Evolutionary conservation across 1,139 yeast genomes (phyloP).

Genomic region (Yamadazyma epiphylla): DNA sequence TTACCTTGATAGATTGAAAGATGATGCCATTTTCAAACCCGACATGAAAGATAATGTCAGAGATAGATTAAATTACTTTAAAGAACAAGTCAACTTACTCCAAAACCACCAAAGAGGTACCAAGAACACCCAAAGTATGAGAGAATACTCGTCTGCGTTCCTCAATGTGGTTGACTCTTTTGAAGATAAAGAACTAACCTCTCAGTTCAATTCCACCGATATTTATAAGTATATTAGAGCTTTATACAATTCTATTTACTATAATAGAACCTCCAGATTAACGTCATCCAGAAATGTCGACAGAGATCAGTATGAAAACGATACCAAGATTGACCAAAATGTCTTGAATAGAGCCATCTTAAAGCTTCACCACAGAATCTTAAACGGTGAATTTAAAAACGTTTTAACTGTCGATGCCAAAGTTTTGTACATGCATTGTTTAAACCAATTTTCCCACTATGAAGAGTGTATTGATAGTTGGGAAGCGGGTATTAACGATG

Average conservation of each 20-base stretch:
- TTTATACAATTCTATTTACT: slow-evolving; percentile 25
- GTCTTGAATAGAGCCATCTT: slow-evolving; percentile 32
- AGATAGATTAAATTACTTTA: slow-evolving; percentile 23
- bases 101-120: slow-evolving; percentile 17
- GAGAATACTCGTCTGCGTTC: slow-evolving; percentile 20
- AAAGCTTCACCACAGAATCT: slow-evolving; percentile 28
- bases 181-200: slow-evolving; percentile 25
- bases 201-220: slow-evolving; percentile 21
- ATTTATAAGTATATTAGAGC: slow-evolving; percentile 23
- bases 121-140: slow-evolving; percentile 14
- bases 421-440: slow-evolving; percentile 24
- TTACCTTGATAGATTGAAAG: slow-evolving; percentile 13
- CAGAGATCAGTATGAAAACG: slow-evolving; percentile 31
- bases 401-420: slow-evolving; percentile 19
- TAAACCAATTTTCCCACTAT: slow-evolving; percentile 33
- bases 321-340: slow-evolving; percentile 25
- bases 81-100: slow-evolving; percentile 21
- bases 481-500: slow-evolving; percentile 41
- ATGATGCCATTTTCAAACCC: slow-evolving; percentile 22
- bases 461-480: slow-evolving; percentile 37
- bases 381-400: slow-evolving; percentile 27
- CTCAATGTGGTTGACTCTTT: slow-evolving; percentile 21
- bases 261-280: slow-evolving; percentile 30
- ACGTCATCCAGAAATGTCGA: slow-evolving; percentile 34
- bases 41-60: slow-evolving; percentile 18